These are phyloP conservation scores for Carex scoparia DNA, from an alignment of 176 grass and related monocot species.

Conservation along the genomic window DNA sequence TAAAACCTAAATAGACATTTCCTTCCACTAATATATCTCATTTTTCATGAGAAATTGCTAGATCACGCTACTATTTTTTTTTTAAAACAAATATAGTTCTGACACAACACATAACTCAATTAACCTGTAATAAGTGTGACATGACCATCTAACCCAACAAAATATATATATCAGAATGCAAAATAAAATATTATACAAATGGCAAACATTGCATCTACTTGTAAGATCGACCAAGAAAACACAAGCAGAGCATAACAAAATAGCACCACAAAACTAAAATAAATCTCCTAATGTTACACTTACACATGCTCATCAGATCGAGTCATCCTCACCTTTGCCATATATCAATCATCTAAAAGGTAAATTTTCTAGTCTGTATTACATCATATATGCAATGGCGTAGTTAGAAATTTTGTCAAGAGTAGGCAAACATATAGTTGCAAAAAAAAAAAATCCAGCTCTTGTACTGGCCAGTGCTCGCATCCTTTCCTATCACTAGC, in stretches of 20 bases:
- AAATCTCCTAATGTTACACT: slow-evolving; percentile 7
- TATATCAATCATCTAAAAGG: neutral
- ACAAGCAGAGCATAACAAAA: neutral
- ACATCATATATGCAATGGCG: neutral
- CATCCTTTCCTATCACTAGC: neutral
- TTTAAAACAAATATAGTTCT: neutral
- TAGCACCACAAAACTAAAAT: neutral
- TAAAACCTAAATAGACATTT: no score
- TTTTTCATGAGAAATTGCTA: neutral
- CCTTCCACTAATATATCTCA: neutral
- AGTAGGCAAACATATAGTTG: neutral
- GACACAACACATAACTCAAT: no score
- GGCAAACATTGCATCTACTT: no score
- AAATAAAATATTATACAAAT: no score
- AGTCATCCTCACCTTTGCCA: neutral
- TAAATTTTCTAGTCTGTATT: neutral
- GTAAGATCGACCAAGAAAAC: neutral
- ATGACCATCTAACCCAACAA: neutral
- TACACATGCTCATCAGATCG: neutral
- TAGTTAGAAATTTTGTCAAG: no score
- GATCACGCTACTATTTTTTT: neutral
- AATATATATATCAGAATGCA: neutral
- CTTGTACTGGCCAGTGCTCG: neutral
- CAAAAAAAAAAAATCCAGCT: no score
- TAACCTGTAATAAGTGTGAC: no score